Conservation (phyloP, 176 grass and related monocot species). For the Cenchrus americanus region DNA sequence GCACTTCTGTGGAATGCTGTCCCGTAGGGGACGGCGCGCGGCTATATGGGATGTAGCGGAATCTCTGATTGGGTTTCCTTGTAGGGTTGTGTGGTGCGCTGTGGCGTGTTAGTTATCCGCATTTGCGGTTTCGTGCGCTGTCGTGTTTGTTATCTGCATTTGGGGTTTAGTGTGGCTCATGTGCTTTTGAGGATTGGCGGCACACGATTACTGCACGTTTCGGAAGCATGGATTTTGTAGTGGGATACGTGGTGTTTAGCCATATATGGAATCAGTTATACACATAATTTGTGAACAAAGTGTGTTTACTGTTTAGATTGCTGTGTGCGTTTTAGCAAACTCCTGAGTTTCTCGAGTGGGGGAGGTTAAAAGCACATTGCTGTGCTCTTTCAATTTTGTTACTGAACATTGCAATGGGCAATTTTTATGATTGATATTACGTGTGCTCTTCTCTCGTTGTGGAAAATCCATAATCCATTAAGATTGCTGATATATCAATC, state of each 20-base stretch:
- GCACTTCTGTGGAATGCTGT: not conserved
- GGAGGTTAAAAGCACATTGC: conserved; percentile 5
- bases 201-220: not conserved
- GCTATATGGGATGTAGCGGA: conserved; percentile 4
- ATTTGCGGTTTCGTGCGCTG: conserved; percentile 26
- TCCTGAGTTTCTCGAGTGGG: not conserved
- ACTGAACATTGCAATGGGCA: not conserved
- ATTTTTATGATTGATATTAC: conserved; percentile 5
- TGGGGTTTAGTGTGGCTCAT: conserved; percentile 26
- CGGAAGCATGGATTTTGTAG: not conserved
- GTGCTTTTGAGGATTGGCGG: not conserved
- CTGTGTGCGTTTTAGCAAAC: not conserved
- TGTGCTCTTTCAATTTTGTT: not conserved
- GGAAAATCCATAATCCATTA: not conserved
- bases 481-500: conserved; percentile 9
- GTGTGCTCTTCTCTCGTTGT: not conserved
- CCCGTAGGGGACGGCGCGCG: not conserved
- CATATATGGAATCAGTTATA: not conserved
- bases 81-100: not conserved
- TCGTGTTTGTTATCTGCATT: not conserved
- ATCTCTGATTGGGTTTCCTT: not conserved
- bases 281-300: not conserved
- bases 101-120: not conserved
- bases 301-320: no score
- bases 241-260: not conserved